Percentiles rank a stretch among this genome's conserved stretches.
phyloP scores from a whole-genome alignment of 805 yeast species.

The Candida pseudofarinosa region DNA sequence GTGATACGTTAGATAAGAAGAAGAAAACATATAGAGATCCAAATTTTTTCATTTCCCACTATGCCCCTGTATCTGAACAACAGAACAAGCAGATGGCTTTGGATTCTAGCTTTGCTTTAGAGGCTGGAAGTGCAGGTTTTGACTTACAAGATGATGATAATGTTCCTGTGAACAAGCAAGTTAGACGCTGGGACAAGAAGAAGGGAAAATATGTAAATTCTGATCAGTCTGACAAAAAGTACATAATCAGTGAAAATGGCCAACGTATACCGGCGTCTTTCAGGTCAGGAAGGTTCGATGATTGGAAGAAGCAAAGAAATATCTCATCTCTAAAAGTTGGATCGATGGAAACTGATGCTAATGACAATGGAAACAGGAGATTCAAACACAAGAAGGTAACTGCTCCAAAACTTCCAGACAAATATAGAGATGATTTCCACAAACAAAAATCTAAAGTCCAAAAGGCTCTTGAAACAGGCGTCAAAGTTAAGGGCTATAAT shows the following conservation, averaged over 20 bases:
- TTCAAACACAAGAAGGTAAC: constrained; percentile 70
- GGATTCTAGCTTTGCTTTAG: constrained; percentile 67
- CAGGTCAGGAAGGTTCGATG: constrained; percentile 86
- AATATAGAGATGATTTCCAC: constrained; percentile 79
- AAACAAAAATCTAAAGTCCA: constrained; percentile 78
- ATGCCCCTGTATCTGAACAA: constrained; percentile 73
- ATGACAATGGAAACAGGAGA: constrained; percentile 31
- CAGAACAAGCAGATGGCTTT: constrained; percentile 74
- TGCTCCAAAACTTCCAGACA: constrained; percentile 92
- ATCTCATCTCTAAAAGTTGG: constrained; percentile 53
- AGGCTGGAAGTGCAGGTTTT: constrained; percentile 81
- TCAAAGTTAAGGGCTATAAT: constrained; percentile 63
- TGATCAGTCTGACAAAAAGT: constrained; percentile 76
- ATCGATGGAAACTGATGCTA: constrained; percentile 40
- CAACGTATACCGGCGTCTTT: constrained; percentile 87
- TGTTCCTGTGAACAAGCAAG: constrained; percentile 62
- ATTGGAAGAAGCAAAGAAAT: constrained; percentile 78
- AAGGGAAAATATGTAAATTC: constrained; percentile 84
- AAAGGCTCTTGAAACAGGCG: constrained; percentile 74
- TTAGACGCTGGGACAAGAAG: constrained; percentile 89
- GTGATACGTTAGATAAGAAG: constrained; percentile 35
- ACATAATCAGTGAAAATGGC: constrained; percentile 92
- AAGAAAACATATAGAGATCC: constrained; percentile 68
- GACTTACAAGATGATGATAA: constrained; percentile 79
- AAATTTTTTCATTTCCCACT: constrained; percentile 78